phyloP scores from a whole-genome alignment of 1,139 yeast genomes.

The Geotrichum europaeum region DNA sequence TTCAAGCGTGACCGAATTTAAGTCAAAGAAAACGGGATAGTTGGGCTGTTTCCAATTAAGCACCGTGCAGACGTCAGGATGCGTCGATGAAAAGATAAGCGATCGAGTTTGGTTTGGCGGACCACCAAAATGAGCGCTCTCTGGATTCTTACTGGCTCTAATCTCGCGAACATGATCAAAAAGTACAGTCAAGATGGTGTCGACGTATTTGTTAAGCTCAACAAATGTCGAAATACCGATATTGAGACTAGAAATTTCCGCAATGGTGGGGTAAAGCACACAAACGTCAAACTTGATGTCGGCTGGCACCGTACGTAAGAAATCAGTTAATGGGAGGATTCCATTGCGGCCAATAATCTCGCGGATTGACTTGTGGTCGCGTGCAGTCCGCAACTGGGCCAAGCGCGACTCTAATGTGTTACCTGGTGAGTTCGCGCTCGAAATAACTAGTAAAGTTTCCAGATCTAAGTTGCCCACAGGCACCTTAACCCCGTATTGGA shows the following conservation, averaged over 20 bases:
- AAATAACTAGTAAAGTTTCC: conserved; percentile 38
- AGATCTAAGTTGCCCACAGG: conserved; percentile 43
- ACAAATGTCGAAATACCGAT: conserved; percentile 39
- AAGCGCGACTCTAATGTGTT: conserved; percentile 6
- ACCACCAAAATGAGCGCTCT: conserved; percentile 20
- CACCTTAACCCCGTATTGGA: conserved; percentile 47
- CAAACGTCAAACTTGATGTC: conserved; percentile 69
- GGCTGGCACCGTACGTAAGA: conserved; percentile 50
- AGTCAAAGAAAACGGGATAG: conserved; percentile 83
- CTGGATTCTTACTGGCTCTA: conserved; percentile 21
- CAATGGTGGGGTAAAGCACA: conserved; percentile 71
- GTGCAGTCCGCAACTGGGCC: conserved; percentile 18
- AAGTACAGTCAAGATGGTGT: conserved; percentile 60
- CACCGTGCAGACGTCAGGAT: conserved; percentile 83
- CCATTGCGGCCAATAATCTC: conserved; percentile 26
- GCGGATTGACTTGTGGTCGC: conserved; percentile 35
- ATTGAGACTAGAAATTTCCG: conserved; percentile 50
- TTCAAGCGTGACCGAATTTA: conserved; percentile 42
- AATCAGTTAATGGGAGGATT: conserved; percentile 56
- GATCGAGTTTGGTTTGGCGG: conserved; percentile 42
- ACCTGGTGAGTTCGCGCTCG: conserved; percentile 7
- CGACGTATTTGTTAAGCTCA: conserved; percentile 68
- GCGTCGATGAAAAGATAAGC: conserved; percentile 75
- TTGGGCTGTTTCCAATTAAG: conserved; percentile 98
- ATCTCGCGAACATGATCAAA: conserved; percentile 61